These are phyloP conservation scores for Grigorovia jiainica DNA, from an alignment of 805 yeast species.

Conservation along the genomic window DNA sequence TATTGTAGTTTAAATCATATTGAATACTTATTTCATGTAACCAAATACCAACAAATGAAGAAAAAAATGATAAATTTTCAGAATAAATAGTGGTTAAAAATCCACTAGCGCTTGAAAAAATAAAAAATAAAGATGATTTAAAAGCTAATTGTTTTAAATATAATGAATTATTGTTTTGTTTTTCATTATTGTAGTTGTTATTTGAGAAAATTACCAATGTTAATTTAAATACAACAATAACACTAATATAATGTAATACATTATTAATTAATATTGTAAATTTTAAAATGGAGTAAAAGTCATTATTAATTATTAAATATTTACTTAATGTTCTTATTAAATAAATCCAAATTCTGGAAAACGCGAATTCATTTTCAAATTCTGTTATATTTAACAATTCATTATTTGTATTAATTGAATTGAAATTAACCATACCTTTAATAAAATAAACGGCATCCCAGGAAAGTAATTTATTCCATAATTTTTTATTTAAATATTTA, in stretches of 20 bases:
- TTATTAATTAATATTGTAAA: conserved; percentile 44
- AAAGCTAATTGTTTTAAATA: conserved; percentile 21
- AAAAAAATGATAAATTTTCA: conserved; percentile 59
- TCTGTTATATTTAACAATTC: conserved; percentile 22
- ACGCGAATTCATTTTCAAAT: conserved; percentile 90
- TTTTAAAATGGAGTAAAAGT: conserved; percentile 37
- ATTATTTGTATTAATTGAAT: neutral
- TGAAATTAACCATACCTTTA: conserved; percentile 34
- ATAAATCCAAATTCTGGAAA: conserved; percentile 69
- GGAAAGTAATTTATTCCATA: conserved; percentile 46
- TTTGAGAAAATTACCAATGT: conserved; percentile 31
- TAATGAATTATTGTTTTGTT: conserved; percentile 2
- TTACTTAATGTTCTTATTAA: conserved; percentile 25
- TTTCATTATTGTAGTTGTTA: conserved; percentile 3
- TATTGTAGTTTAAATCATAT: conserved; percentile 12
- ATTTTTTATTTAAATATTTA: conserved; percentile 13
- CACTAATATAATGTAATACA: conserved; percentile 40
- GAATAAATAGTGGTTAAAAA: conserved; percentile 68
- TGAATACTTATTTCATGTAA: conserved; percentile 34
- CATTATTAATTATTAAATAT: conserved; percentile 7
- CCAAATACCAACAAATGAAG: conserved; percentile 48
- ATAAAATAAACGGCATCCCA: conserved; percentile 86
- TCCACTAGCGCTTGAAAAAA: conserved; percentile 71
- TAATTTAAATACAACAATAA: conserved; percentile 39
- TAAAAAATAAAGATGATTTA: conserved; percentile 37